phyloP scores from a whole-genome alignment of 306 rosid species.

The Quercus engelmannii region DNA sequence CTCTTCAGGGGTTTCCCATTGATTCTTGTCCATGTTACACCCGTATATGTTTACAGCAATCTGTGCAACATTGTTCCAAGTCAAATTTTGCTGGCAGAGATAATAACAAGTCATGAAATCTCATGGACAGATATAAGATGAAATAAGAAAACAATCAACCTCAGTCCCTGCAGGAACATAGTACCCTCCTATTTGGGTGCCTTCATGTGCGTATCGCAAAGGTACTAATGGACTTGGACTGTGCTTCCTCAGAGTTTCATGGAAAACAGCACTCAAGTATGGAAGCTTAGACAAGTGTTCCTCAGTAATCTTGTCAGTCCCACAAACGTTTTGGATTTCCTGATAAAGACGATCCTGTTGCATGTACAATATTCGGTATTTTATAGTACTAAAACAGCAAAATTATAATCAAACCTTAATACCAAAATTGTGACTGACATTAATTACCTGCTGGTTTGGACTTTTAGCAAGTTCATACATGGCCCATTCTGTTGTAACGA shows the following conservation, averaged over 20 bases:
- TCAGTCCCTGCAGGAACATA: constrained; percentile 80
- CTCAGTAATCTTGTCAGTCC: constrained; percentile 48
- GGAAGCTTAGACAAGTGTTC: constrained; percentile 61
- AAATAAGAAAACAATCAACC: constrained; percentile 31
- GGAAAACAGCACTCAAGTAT: constrained; percentile 76
- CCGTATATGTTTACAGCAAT: constrained; percentile 84
- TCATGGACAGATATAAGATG: not conserved
- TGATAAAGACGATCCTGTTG: constrained; percentile 55
- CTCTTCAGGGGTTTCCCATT: constrained; percentile 67
- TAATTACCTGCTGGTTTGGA: constrained; percentile 61
- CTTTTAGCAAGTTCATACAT: constrained; percentile 77
- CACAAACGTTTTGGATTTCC: constrained; percentile 55
- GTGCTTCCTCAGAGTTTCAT: constrained; percentile 76
- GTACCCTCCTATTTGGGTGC: constrained; percentile 76
- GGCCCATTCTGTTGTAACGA: constrained; percentile 88
- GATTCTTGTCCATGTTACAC: constrained; percentile 74
- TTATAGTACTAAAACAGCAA: not conserved
- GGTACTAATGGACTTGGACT: constrained; percentile 79
- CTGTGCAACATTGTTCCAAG: constrained; percentile 33
- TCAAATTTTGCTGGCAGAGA: not conserved
- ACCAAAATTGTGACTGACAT: not conserved
- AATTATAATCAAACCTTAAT: too few relatives aligned
- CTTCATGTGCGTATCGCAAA: constrained; percentile 70
- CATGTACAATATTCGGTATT: not conserved
- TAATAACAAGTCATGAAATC: not conserved